Base-by-base conservation (phyloP, 192 early-diverging fungal genomes). In the Coemansia sp. region DNA sequence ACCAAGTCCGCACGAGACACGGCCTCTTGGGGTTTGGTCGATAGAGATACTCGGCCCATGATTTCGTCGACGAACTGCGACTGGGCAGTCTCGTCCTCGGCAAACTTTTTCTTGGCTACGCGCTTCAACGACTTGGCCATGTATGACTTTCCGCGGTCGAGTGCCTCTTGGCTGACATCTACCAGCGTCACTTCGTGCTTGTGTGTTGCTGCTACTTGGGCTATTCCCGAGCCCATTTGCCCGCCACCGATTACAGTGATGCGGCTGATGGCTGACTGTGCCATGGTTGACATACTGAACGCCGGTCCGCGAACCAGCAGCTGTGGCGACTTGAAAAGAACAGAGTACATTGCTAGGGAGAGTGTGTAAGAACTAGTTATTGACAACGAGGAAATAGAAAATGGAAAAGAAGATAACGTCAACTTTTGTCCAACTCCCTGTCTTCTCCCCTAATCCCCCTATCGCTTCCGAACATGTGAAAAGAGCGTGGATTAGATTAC, bases 31-130 rank as follows among this genome's bases (percentile, higher is more conserved):
- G 91, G 82, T 59, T 91, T 87, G 6, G 90, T 93, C 54, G 90
- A 88, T 42, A 85, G 75, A 8, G 70, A 54, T 68, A 98, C 88
- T 40, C 89, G 88, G 37, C 85, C 40, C 66, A 93, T 69, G 45
- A 90, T 88, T 19, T 87, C 85, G 33, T 94, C 89, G 21, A 96
- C 88, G 59, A 90, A 94, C 29, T 76, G 70, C 51, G 66, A 72
- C 63, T 90, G 88, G 64, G 84, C 81, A 3, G 65, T 70, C n/a
- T 78, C 78, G 67, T 93, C 89, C 42, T 90, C 94, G 39, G 87
- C 85, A 73, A 86, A 87, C 86, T 93, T 91, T 84, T 95, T 96
- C 78, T 94, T 95, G 59, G 94, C 96, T 3, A 97, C 88, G 13
- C 96, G 90, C 64, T 81, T 77, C 45, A 98, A 85, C 4, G 96